Base-by-base conservation (phyloP, 495 filamentous ascomycete genomes). In the Friedmanniomyces endolithicus region DNA sequence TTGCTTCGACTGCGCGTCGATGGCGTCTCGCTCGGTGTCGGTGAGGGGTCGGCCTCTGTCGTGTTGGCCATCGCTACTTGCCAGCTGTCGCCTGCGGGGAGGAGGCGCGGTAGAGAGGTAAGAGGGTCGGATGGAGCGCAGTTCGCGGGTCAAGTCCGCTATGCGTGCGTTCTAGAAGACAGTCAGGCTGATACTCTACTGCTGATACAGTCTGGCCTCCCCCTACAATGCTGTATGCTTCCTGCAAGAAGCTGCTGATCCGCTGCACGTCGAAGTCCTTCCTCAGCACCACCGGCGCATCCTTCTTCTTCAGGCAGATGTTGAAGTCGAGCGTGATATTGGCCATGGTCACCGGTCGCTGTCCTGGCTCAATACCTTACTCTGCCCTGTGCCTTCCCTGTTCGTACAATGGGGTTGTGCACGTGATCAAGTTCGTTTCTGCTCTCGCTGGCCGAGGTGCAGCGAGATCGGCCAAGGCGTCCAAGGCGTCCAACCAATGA, bases 191-290 rank as follows among this genome's bases (percentile, higher is more conserved):
- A 44, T 20, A 25, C 11, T 35, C 17, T 47, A 14, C 16, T 47
- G 6, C 17, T n/a, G 7, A 14, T 19, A 27, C 8, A 49, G 2
- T 52, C 17, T 9, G 31, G 20, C 6, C 33, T 3, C 46, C 24
- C 64, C 81, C 64, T 71, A 94, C 92, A 63, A 98, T 98, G 70
- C 83, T 79, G 70, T 95, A 88, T 46, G 92, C 92, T 73, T 97
- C 94, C 69, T 92, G 90, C 31, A 98, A 76, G 67, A 97, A 98
- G 70, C 87, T 86, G 66, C 96, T 88, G 48, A 86, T 72, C 37
- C 70, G 71, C 34, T 77, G 67, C 7, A 76, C 64, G 47, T 68
- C 67, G 48, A 68, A 71, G 20, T 66, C 61, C 27, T 68, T 62
- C 23, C 64, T 66, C 35, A 66, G 64, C 12, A 74, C 69, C 6